These are phyloP conservation scores for Boletus mariae DNA, from an alignment of 1,284 basidiomycete species.

Conservation along the genomic window DNA sequence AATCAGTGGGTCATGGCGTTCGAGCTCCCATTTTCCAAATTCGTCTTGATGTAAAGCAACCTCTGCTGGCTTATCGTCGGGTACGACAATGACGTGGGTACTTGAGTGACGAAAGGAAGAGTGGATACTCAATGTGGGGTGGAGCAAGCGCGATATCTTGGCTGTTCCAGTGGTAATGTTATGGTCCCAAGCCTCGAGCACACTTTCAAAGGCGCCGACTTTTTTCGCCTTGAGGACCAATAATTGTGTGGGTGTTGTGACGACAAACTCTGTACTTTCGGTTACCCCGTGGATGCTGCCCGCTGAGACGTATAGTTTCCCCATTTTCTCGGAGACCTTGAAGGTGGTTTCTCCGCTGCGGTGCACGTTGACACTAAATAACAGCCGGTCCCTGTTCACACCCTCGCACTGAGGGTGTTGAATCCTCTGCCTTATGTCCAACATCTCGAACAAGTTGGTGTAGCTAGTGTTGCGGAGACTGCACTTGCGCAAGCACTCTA, in stretches of 20 bases:
- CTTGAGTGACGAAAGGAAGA: constrained; percentile 3
- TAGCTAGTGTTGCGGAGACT: constrained; percentile 19
- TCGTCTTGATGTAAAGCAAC: background rate
- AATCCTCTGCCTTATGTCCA: constrained; percentile 7
- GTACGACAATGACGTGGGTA: constrained; percentile 6
- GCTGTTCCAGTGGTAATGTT: constrained; percentile 9
- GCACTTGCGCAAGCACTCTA: constrained; percentile 13
- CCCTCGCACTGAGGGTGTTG: constrained; percentile 26
- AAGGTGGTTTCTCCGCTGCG: constrained; percentile 15
- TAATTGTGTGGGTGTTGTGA: background rate
- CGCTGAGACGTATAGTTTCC: constrained; percentile 16
- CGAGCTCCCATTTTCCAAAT: constrained; percentile 12
- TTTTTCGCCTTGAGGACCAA: background rate
- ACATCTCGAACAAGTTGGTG: constrained; percentile 8
- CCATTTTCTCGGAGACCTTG: constrained; percentile 12
- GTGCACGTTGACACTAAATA: constrained; percentile 24
- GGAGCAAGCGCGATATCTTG: constrained; percentile 15
- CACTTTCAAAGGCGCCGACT: background rate
- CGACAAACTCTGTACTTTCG: constrained; percentile 10
- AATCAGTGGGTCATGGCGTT: constrained; percentile 18
- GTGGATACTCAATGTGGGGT: constrained; percentile 11
- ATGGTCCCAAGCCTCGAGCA: constrained; percentile 8
- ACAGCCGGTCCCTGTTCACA: constrained; percentile 13
- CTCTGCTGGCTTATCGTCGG: constrained; percentile 9
- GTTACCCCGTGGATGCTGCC: constrained; percentile 20